These are phyloP conservation scores for Nicotiana knightiana DNA, from an alignment of 257 asterid genomes.

Conservation along the genomic window DNA sequence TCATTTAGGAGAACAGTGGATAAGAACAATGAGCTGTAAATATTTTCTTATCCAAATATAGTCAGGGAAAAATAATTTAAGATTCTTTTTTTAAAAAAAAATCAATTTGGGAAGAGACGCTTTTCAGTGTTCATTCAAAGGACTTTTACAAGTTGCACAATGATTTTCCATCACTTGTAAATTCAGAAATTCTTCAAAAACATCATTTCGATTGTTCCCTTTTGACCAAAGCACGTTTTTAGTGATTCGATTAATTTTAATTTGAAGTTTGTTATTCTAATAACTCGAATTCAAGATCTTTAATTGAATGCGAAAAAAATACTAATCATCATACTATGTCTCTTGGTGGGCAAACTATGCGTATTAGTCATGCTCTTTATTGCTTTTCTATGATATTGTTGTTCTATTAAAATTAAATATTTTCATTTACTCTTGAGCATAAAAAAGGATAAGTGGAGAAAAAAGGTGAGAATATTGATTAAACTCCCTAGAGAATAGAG, in stretches of 20 bases:
- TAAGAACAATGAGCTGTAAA: slow-evolving; percentile 3
- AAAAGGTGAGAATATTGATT: no score
- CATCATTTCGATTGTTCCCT: background rate
- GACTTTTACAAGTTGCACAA: no score
- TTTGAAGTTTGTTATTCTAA: background rate
- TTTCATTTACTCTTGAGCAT: background rate
- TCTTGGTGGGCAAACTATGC: background rate
- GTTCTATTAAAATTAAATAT: background rate
- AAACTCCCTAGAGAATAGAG: no score
- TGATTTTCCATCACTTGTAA: background rate
- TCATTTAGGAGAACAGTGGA: background rate
- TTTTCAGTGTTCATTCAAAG: no score
- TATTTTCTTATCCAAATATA: background rate
- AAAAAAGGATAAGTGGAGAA: background rate
- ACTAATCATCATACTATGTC: background rate
- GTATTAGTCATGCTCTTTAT: background rate
- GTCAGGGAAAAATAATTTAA: background rate
- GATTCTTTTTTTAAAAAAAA: background rate
- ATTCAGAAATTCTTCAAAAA: background rate
- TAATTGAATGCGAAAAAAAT: background rate
- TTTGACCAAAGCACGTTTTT: background rate
- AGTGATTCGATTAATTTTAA: background rate
- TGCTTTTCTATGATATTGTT: background rate
- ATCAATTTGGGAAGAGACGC: no score
- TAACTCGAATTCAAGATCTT: no score